A percentile compares a stretch with the other conserved stretches of the same genome.
These are phyloP conservation scores for Mycena albidolilacea DNA, from an alignment of 768 basidiomycete species.

Conservation along the genomic window DNA sequence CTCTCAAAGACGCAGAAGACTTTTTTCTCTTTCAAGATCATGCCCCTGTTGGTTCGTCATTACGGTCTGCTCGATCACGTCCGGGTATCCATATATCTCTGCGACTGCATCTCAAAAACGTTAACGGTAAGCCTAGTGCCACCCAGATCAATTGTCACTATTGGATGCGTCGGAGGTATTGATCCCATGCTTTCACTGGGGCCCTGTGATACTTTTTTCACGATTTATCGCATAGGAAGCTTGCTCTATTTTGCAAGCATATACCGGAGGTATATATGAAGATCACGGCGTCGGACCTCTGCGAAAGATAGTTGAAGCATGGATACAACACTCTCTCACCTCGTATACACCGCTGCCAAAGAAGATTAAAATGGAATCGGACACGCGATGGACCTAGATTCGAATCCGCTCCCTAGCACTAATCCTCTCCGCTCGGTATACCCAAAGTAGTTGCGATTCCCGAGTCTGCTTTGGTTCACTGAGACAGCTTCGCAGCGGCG, in stretches of 20 bases:
- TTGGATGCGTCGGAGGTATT: slow-evolving; percentile 7
- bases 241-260: slow-evolving; percentile 72
- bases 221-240: slow-evolving; percentile 60
- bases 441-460: neutral
- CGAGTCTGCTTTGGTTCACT: neutral
- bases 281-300: slow-evolving; percentile 67
- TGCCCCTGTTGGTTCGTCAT: neutral
- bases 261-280: slow-evolving; percentile 75
- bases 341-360: slow-evolving; percentile 1
- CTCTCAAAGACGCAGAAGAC: neutral
- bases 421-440: neutral
- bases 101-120: neutral
- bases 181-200: neutral
- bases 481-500: slow-evolving; percentile 6
- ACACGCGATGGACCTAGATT: neutral
- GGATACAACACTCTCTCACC: slow-evolving; percentile 22
- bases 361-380: slow-evolving; percentile 6
- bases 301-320: slow-evolving; percentile 60
- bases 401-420: neutral
- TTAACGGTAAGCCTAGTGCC: slow-evolving; percentile 4
- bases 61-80: slow-evolving; percentile 14
- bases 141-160: neutral
- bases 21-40: neutral
- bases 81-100: slow-evolving; percentile 2
- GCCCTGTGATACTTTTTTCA: slow-evolving; percentile 18